These are phyloP conservation scores for Naganishia liquefaciens DNA, from an alignment of 1,284 basidiomycete species.

Conservation along the genomic window DNA sequence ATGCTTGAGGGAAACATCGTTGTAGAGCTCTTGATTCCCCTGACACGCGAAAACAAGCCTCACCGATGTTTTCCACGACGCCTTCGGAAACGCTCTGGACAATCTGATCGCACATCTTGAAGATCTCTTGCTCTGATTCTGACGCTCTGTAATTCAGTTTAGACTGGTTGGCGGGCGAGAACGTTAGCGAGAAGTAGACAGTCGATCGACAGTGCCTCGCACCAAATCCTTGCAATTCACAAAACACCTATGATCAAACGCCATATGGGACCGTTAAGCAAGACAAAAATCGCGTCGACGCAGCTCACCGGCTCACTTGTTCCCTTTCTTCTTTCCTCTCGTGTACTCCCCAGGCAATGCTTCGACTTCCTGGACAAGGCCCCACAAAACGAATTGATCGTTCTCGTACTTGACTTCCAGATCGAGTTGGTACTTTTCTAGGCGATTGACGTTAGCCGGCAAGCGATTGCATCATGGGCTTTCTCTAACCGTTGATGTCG, in stretches of 20 bases:
- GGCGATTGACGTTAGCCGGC: slow-evolving; percentile 28
- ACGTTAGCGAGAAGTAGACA: background rate
- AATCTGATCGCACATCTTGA: slow-evolving; percentile 78
- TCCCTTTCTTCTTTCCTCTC: slow-evolving; percentile 67
- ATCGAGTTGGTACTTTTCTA: slow-evolving; percentile 65
- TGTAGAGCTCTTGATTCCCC: background rate
- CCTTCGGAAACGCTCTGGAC: slow-evolving; percentile 69
- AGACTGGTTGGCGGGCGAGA: slow-evolving; percentile 30
- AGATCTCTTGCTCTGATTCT: slow-evolving; percentile 53
- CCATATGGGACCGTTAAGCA: background rate
- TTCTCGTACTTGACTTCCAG: slow-evolving; percentile 69
- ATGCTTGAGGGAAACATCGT: slow-evolving; percentile 49
- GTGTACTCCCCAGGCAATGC: slow-evolving; percentile 70
- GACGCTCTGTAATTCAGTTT: slow-evolving; percentile 42
- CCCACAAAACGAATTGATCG: slow-evolving; percentile 65
- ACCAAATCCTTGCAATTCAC: slow-evolving; percentile 64
- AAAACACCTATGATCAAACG: slow-evolving; percentile 3
- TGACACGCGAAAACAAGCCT: slow-evolving; percentile 7
- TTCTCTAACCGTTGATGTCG: slow-evolving; percentile 18
- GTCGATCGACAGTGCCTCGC: slow-evolving; percentile 36
- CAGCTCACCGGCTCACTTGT: slow-evolving; percentile 57
- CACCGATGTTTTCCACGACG: slow-evolving; percentile 64
- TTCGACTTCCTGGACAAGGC: slow-evolving; percentile 64
- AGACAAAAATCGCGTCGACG: background rate
- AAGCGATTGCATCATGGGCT: background rate